Base-by-base conservation (phyloP, 2,329 filamentous ascomycete species). In the Ophiocordyceps camponoti-saundersi region DNA sequence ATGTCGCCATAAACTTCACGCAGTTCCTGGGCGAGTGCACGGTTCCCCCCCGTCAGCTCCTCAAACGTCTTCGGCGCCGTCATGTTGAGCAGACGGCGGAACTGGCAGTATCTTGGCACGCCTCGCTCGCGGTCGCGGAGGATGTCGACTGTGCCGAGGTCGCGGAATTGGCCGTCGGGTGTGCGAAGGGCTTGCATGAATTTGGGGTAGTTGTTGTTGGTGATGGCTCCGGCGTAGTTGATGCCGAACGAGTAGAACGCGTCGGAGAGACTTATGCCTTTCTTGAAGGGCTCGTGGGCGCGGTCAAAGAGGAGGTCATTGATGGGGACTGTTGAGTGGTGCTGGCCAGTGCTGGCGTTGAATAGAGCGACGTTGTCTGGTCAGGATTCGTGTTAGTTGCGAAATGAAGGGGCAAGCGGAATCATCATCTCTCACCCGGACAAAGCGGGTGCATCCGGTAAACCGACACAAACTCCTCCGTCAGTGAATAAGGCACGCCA, bases 111-210 rank as follows among this genome's bases (percentile, higher is more conserved):
- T 0, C 67, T 60, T 0, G 67, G 67, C 3, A 70, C 64, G 21
- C 67, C 67, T 16, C 68, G 62, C 53, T 71, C 67, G 23, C 68
- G 63, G 50, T 71, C 66, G 2, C 68, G 61, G 1, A 71, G 57
- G 47, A 71, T 65, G 48, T 71, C 67, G 20, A 71, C 58, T 7
- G 66, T 69, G 18, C 63, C 67, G 49, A 71, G 53, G 51, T 71
- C 67, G 11, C 63, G 56, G 21, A 59, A 59, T 10, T 60, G 55
- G 20, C 64, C 64, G 46, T 71, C 65, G 0, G 68, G 67, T 1
- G 61, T 63, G 16, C 56, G 52, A 1, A 70, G 55, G 44, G 64
- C 55, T 21, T 65, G 62, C 11, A 71, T 54, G 53, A 71, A 43
- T 6, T 34, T n/a, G 13, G 40, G 45, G 45, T 46, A 46, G 45